These are phyloP conservation scores for Prinsepia uniflora DNA, from an alignment of 306 rosid species.

Conservation along the genomic window DNA sequence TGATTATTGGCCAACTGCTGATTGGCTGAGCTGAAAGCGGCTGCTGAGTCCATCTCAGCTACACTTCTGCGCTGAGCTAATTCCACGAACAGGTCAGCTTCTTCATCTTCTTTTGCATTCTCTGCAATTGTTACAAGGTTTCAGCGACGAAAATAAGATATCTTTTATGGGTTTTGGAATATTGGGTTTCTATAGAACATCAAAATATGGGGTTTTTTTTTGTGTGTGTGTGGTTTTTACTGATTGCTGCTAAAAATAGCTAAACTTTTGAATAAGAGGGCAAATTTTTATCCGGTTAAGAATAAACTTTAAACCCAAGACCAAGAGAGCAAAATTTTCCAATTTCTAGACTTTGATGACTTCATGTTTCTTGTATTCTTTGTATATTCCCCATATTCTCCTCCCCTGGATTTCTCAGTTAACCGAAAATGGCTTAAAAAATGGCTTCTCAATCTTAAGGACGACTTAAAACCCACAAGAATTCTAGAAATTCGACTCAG, in stretches of 20 bases:
- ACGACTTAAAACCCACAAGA: not conserved
- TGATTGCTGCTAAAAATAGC: not conserved
- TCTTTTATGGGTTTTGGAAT: not conserved
- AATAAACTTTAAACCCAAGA: no score
- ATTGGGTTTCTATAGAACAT: not conserved
- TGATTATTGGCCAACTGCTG: not conserved
- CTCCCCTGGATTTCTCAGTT: not conserved
- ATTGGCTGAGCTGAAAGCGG: not conserved
- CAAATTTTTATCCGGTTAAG: no score
- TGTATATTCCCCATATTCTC: no score
- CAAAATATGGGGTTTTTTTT: not conserved
- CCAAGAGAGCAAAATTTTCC: not conserved
- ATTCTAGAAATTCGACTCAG: not conserved
- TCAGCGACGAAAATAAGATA: not conserved
- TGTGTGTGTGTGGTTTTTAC: not conserved
- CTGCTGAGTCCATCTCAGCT: not conserved
- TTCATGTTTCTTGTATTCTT: not conserved
- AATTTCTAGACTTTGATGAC: not conserved
- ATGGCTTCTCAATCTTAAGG: not conserved
- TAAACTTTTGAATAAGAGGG: not conserved
- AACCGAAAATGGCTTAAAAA: not conserved
- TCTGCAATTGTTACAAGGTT: not conserved
- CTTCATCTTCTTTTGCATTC: not conserved
- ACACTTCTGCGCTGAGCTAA: not conserved
- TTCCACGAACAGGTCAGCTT: conserved; percentile 5